Evolutionary conservation across 2,329 filamentous ascomycete genomes (phyloP).

Genomic region (Aphanocladium album): DNA sequence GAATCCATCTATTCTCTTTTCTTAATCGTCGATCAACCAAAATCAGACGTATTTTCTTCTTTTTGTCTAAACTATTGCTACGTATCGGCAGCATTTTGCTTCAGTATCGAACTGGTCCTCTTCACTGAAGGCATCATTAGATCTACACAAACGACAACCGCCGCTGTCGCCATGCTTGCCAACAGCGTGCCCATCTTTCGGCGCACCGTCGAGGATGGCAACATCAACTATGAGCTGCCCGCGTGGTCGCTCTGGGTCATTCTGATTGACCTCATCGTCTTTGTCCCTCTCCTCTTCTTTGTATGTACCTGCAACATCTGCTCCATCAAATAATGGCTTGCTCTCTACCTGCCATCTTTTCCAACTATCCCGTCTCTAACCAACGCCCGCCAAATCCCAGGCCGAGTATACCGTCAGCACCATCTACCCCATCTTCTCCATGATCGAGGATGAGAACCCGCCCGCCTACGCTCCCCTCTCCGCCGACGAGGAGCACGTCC

Average conservation of each 20-base stretch:
- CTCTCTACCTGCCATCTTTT: too few species aligned
- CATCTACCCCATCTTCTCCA: slow-evolving; percentile 51
- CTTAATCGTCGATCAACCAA: slow-evolving; percentile 3
- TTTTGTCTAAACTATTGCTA: too few species aligned
- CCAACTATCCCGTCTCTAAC: not conserved
- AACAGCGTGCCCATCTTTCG: not conserved
- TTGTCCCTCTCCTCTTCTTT: slow-evolving; percentile 35
- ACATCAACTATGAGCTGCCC: slow-evolving; percentile 24
- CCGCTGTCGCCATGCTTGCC: not conserved
- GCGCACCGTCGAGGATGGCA: slow-evolving; percentile 6
- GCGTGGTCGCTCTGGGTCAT: slow-evolving; percentile 29
- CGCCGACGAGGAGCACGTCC: slow-evolving; percentile 31
- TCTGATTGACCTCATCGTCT: slow-evolving; percentile 33
- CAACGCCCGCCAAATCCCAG: slow-evolving; percentile 25
- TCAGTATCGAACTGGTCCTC: not conserved
- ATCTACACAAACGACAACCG: not conserved
- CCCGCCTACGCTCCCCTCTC: slow-evolving; percentile 50
- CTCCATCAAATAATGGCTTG: too few species aligned
- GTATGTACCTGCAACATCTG: too few species aligned
- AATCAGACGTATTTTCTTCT: not conserved
- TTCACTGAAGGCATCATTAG: not conserved
- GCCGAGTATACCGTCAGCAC: slow-evolving; percentile 45
- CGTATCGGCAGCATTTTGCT: not conserved
- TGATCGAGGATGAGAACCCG: slow-evolving; percentile 53
- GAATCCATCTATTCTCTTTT: not conserved